A percentile compares a stretch with the other conserved stretches of the same genome.
phyloP scores from a whole-genome alignment of 2,329 filamentous ascomycete genomes.

The Eurotiales sp. region DNA sequence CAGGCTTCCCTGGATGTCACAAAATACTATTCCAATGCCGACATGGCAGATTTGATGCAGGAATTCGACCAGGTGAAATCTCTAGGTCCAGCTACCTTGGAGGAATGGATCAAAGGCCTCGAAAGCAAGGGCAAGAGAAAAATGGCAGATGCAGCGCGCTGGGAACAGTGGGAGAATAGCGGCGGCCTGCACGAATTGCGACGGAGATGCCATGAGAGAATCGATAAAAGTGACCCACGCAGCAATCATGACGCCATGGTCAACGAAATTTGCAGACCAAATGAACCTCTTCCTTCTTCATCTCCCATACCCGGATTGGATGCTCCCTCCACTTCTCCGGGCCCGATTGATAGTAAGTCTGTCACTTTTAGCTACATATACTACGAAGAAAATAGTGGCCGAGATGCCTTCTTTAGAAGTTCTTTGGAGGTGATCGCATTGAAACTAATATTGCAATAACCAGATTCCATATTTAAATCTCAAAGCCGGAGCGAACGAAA shows the following conservation, averaged over 20 bases:
- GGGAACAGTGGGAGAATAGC: conserved; percentile 68
- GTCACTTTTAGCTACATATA: neutral
- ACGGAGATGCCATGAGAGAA: neutral
- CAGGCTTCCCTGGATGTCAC: conserved; percentile 51
- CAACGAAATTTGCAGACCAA: neutral
- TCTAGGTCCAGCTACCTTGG: conserved; percentile 64
- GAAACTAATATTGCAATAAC: neutral
- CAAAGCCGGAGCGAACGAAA: conserved; percentile 47
- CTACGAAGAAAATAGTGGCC: neutral
- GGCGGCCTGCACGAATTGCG: conserved; percentile 24
- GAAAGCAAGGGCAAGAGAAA: conserved; percentile 58
- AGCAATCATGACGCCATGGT: neutral
- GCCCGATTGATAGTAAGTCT: conserved; percentile 4
- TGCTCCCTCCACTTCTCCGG: neutral
- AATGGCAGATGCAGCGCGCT: conserved; percentile 61
- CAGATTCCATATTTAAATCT: neutral
- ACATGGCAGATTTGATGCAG: conserved; percentile 59
- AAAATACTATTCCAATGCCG: conserved; percentile 63
- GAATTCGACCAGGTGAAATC: conserved; percentile 62
- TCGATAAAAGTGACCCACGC: neutral
- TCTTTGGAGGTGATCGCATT: neutral
- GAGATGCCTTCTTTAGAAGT: neutral
- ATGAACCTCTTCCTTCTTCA: neutral
- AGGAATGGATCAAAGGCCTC: conserved; percentile 78
- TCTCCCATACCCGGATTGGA: neutral